Conservation (phyloP, 176 grass and related monocot genomes). For the Pontederia crassipes region DNA sequence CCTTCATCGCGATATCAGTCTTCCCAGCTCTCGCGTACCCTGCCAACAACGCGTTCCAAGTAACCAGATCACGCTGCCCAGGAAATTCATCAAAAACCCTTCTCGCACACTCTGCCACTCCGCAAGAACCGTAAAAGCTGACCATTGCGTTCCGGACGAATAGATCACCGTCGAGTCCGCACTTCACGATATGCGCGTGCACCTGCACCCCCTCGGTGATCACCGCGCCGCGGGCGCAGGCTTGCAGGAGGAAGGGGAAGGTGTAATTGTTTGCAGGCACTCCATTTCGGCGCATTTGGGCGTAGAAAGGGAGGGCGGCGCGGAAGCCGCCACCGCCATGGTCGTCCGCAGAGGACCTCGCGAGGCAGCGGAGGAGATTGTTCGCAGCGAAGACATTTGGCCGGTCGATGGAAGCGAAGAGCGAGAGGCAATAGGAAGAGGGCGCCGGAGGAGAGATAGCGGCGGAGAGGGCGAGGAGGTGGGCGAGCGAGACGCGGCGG, state of each 20-base stretch:
- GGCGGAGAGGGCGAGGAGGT: slow-evolving; percentile 27
- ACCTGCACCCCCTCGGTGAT: slow-evolving; percentile 36
- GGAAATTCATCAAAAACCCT: slow-evolving; percentile 45
- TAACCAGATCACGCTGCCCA: slow-evolving; percentile 31
- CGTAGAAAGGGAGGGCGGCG: slow-evolving; percentile 40
- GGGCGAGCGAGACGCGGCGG: slow-evolving; percentile 33
- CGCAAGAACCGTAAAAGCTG: slow-evolving; percentile 46
- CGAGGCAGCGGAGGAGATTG: slow-evolving; percentile 57
- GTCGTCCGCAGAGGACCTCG: not conserved
- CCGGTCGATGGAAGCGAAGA: slow-evolving; percentile 21
- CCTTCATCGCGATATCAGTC: slow-evolving; percentile 7
- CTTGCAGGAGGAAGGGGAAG: slow-evolving; percentile 35
- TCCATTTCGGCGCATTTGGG: slow-evolving; percentile 26
- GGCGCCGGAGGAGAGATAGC: not conserved
- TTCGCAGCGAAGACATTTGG: slow-evolving; percentile 45
- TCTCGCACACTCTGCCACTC: slow-evolving; percentile 27
- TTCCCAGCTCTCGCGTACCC: slow-evolving; percentile 33
- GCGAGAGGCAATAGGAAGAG: slow-evolving; percentile 23
- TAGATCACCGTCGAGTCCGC: slow-evolving; percentile 39
- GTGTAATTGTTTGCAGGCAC: slow-evolving; percentile 47
- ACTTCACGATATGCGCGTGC: slow-evolving; percentile 41
- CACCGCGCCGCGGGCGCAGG: not conserved
- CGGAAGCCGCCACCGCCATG: slow-evolving; percentile 7
- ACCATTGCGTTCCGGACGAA: slow-evolving; percentile 51
- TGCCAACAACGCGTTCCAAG: slow-evolving; percentile 45